Base-by-base conservation (phyloP, 2,329 filamentous ascomycete genomes). In the Cladosporium austrohemisphaericum region DNA sequence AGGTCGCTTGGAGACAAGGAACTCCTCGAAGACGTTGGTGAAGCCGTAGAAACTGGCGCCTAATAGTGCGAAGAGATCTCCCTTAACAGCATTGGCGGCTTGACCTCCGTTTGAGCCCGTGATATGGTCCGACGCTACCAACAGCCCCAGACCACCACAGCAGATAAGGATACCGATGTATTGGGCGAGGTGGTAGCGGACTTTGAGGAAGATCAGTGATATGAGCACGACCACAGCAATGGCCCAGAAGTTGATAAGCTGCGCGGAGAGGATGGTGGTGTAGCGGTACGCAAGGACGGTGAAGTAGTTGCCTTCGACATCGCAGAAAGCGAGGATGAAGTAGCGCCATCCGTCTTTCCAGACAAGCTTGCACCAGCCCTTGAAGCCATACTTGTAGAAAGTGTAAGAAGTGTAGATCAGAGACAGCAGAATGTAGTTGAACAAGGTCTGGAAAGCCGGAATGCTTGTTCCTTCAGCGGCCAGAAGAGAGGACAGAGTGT, bases 161-260 rank as follows among this genome's bases (percentile, higher is more conserved):
- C 88, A 93, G 68, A 97, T 75, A 41, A 96, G 64, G 67, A 98
- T 97, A 49, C 93, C 93, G 25, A 80, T 59, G 60, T 95, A 81
- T 74, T 97, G 93, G 51, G 87, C 82, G 65, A 80, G 74, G 72
- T 90, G 88, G 77, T 98, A 98, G 61, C 93, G 87, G 36, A 98
- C 93, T 58, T 78, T 79, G 51, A 98, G 80, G 60, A 96, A 76
- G 55, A 84, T 57, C 71, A 95, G 91, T 22, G 89, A 95, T 57
- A 96, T 72, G 53, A 86, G 65, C 16, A 97, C 89, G 18, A 98
- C 93, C 55, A 92, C 84, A 43, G 95, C 88, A 58, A 98, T 97
- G 60, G 91, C 88, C 92, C 92, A 97, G 74, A 97, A 97, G 77
- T 96, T 96, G 72, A 98, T 89, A 45, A 98, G 79, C 76, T 97